phyloP scores from a whole-genome alignment of 78 protist genomes.

The Anaeramoeba flamelloides region DNA sequence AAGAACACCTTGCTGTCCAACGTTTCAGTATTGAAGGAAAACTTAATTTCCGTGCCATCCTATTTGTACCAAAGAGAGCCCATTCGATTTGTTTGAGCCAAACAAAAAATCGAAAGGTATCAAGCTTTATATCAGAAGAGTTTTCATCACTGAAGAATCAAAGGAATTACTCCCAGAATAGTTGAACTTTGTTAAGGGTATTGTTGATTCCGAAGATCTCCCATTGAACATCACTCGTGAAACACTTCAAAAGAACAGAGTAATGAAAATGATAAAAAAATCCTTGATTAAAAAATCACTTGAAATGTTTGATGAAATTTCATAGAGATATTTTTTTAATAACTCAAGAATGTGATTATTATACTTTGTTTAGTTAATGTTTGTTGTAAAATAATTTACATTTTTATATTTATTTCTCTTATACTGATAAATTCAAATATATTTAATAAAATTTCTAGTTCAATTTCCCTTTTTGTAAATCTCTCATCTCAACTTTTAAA shows the following conservation, averaged over 20 bases:
- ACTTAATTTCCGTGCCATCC: constrained; percentile 88
- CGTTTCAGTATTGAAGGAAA: constrained; percentile 98
- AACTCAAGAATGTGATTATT: too few relatives aligned
- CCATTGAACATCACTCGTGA: constrained; percentile 99
- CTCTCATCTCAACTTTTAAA: too few relatives aligned
- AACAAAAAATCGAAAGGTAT: constrained; percentile 91
- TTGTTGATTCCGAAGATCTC: constrained; percentile 98
- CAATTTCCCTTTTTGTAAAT: too few relatives aligned
- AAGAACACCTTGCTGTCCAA: constrained; percentile 91
- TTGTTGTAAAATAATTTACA: too few relatives aligned
- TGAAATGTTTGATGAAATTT: constrained; percentile 86
- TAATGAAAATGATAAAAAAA: constrained; percentile 92
- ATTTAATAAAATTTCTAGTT: too few relatives aligned
- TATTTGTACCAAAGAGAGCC: constrained; percentile 92
- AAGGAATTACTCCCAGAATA: constrained; percentile 95
- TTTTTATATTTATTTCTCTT: too few relatives aligned
- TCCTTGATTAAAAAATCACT: constrained; percentile 92
- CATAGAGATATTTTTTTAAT: too few relatives aligned
- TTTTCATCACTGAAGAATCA: constrained; percentile 98
- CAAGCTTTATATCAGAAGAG: constrained; percentile 95
- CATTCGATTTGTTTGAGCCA: constrained; percentile 92
- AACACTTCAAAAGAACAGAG: constrained; percentile 94
- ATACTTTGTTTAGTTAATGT: too few relatives aligned
- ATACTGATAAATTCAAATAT: too few relatives aligned
- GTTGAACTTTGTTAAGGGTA: constrained; percentile 88